Percentiles rank a stretch among this genome's conserved stretches.
These are phyloP conservation scores for Aspergillus costaricaensis DNA, from an alignment of 2,329 filamentous ascomycete genomes.

Conservation along the genomic window DNA sequence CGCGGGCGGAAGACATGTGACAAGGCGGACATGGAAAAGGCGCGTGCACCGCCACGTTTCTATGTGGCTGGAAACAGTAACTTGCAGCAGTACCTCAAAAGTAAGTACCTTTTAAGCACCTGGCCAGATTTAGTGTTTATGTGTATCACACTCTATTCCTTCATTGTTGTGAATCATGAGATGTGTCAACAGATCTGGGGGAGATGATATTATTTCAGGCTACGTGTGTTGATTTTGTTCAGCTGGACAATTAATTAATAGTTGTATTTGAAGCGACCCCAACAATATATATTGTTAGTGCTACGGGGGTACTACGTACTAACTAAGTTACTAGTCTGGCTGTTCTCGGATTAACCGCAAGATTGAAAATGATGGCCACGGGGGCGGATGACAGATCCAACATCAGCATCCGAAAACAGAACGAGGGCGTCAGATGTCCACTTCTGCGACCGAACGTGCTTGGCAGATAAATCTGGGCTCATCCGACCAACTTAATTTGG, in stretches of 20 bases:
- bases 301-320: too few relatives aligned
- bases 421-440: not conserved
- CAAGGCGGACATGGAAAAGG: not conserved
- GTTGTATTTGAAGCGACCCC: not conserved
- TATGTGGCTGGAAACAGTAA: slow-evolving; percentile 11
- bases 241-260: not conserved
- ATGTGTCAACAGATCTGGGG: too few relatives aligned
- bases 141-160: too few relatives aligned
- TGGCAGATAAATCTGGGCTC: not conserved
- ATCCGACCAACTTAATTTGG: slow-evolving; percentile 9
- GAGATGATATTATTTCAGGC: not conserved
- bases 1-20: slow-evolving; percentile 12
- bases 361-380: not conserved
- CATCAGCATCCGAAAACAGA: not conserved
- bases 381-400: slow-evolving; percentile 3
- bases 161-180: too few relatives aligned
- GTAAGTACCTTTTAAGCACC: not conserved
- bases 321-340: not conserved
- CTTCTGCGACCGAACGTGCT: slow-evolving; percentile 1
- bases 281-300: not conserved
- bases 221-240: not conserved
- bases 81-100: too few relatives aligned
- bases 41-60: slow-evolving; percentile 10
- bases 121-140: too few relatives aligned
- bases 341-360: not conserved